Percentiles rank a stretch among this genome's conserved stretches.
Evolutionary conservation across 1,284 basidiomycete genomes (phyloP).

Genomic region (Pseudozyma tsukubaensis): DNA sequence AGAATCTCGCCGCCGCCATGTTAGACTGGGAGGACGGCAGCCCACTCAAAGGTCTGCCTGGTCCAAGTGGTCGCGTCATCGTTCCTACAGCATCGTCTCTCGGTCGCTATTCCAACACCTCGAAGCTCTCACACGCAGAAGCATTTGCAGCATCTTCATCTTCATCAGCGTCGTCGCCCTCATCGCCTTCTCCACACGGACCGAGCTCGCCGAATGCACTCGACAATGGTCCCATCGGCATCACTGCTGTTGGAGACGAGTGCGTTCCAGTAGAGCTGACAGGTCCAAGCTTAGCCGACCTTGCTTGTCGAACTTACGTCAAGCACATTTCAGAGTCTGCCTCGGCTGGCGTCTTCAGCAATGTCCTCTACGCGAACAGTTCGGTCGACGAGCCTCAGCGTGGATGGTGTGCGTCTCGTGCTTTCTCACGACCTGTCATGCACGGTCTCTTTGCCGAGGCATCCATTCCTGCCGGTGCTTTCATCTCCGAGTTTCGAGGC

Average conservation of each 20-base stretch:
- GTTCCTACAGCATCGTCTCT: conserved; percentile 22
- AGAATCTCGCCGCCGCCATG: conserved; percentile 46
- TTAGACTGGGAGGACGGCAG: conserved; percentile 46
- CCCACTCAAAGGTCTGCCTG: conserved; percentile 36
- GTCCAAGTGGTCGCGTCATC: conserved; percentile 22
- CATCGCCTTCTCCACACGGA: conserved; percentile 22
- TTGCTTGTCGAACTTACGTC: conserved; percentile 53
- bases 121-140: conserved; percentile 16
- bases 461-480: conserved; percentile 68
- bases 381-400: conserved; percentile 56
- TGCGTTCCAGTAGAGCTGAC: conserved; percentile 58
- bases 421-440: conserved; percentile 69
- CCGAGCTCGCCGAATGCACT: conserved; percentile 14
- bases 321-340: conserved; percentile 65
- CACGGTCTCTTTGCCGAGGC: conserved; percentile 70
- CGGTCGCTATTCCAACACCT: conserved; percentile 5
- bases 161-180: conserved; percentile 30
- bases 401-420: conserved; percentile 69
- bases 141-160: conserved; percentile 9
- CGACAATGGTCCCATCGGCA: conserved; percentile 18
- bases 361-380: conserved; percentile 50
- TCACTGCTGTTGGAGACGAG: conserved; percentile 58
- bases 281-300: conserved; percentile 39
- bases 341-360: conserved; percentile 59
- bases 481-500: conserved; percentile 68